Conservation (phyloP, 176 grass and related monocot species). For the Bromus sterilis region DNA sequence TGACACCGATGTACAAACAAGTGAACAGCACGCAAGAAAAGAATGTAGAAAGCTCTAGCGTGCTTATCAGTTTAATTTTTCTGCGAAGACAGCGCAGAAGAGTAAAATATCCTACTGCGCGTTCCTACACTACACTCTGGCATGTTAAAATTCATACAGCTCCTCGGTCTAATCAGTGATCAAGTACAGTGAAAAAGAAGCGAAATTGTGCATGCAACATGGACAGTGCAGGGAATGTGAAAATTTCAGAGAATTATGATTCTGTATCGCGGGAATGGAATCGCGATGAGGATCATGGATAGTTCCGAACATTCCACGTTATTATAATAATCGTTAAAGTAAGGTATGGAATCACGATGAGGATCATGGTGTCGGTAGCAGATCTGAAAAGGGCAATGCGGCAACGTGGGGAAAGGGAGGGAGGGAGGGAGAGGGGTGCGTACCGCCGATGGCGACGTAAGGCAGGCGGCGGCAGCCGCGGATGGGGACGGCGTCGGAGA, state of each 20-base stretch:
- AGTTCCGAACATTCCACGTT: background rate
- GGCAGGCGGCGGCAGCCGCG: slow-evolving; percentile 68
- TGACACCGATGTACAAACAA: slow-evolving; percentile 3
- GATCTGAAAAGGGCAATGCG: slow-evolving; percentile 29
- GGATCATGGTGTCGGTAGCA: background rate
- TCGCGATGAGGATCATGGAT: background rate
- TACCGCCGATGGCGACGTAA: slow-evolving; percentile 91
- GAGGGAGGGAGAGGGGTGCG: background rate
- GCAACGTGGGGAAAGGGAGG: background rate
- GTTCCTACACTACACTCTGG: background rate
- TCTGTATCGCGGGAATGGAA: background rate
- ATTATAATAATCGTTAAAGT: background rate
- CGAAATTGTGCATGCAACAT: background rate
- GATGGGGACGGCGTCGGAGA: slow-evolving; percentile 81
- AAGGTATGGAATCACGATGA: background rate
- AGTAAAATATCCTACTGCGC: background rate
- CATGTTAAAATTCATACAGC: background rate
- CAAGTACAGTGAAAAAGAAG: background rate
- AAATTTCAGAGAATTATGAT: background rate
- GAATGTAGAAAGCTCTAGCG: background rate
- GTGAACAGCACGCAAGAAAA: background rate
- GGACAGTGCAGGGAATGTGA: background rate
- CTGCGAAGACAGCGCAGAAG: slow-evolving; percentile 13
- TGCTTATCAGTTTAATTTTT: background rate
- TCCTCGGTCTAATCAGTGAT: background rate